Base-by-base conservation (phyloP, 2,329 filamentous ascomycete genomes). In the Exophiala aquamarina region DNA sequence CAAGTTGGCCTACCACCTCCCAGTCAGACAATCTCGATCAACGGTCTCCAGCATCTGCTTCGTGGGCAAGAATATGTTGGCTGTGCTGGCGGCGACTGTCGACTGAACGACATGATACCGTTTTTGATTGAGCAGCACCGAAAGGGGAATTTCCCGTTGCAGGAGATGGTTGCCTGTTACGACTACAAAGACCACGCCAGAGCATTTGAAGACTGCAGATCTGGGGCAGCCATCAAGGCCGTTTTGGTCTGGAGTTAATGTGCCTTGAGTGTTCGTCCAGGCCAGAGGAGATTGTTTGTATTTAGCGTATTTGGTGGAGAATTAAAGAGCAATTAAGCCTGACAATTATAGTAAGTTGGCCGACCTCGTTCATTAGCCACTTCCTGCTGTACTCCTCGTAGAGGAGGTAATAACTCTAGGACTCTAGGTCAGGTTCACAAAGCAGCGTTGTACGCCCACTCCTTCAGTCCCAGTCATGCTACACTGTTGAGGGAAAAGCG, bases 111-210 rank as follows among this genome's bases (percentile, higher is more conserved):
- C 41, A 72, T 64, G 43, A 62, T 75, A 13, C 72, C 73, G 1
- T 63, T 71, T 56, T 61, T 74, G 67, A 70, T 75, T 7, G 57
- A 68, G 42, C 73, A 70, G 71, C 72, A 72, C 44, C 58, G 63
- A 7, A 64, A 71, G 41, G 72, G 72, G 11, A 66, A 61, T 47
- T 72, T 75, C 38, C 71, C 71, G 1, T 60, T 74, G 18, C 67
- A 74, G 28, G 68, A 65, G 54, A 37, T 75, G 34, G 61, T 67
- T 50, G 70, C 70, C 57, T 60, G 63, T 15, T 69, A 72, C 54
- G 53, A 65, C 45, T 66, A 64, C 21, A 65, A 70, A 17, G 64
- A 74, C 3, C 71, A 68, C 38, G 56, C 66, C 39, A 61, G 59
- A 48, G 71, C 66, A 2, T 44, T 44, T 33, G 41, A 44, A 13